Evolutionary conservation across 202 grass and related monocot genomes (phyloP), one percentile per base, ranked within the genome.

Genomic region (Cymbopogon flexuosus): DNA sequence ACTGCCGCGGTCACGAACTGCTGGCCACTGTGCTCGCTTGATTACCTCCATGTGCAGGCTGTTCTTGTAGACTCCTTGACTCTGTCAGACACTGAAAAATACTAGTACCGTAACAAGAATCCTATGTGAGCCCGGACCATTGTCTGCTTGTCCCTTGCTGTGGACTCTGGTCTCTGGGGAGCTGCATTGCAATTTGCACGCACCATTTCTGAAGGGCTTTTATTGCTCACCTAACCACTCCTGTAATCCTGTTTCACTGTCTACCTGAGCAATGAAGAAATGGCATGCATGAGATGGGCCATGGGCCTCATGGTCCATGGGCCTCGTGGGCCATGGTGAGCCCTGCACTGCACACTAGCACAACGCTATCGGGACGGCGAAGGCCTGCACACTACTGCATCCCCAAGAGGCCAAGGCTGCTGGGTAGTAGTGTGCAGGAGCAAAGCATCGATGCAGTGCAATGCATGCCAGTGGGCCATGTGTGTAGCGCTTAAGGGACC

Each of bases 131-230:
- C 37, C n/a, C 52, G 58, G 13, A 22, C 11, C 23, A 45, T 57
- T 41, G 9, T 84, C 30, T 24, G 10, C 18, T 11, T 24, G 10
- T 15, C 47, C 10, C 21, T 64, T 57, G 54, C 54, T 57, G 7
- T 21, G 49, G n/a, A 10, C 51, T 9, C 5, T 18, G 49, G 9
- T 45, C 4, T 63, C 39, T 61, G 27, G 21, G 60, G 37, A 22
- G 1, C 11, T 52, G n/a, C 52, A 56, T 21, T 2, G 52, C 35
- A 9, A 54, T 14, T 58, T 8, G 54, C 46, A 6, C 41, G 29
- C 19, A 56, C 37, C 47, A 33, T 35, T 68, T 70, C 76, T 57
- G 76, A 43, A 23, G n/a, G 56, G 43, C 64, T 58, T 88, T 76
- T 52, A 84, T 22, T 72, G 70, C 12, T 3, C n/a, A 76, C 70